phyloP scores from a whole-genome alignment of 1,284 basidiomycete species.

The Melanopsichium pennsylvanicum region DNA sequence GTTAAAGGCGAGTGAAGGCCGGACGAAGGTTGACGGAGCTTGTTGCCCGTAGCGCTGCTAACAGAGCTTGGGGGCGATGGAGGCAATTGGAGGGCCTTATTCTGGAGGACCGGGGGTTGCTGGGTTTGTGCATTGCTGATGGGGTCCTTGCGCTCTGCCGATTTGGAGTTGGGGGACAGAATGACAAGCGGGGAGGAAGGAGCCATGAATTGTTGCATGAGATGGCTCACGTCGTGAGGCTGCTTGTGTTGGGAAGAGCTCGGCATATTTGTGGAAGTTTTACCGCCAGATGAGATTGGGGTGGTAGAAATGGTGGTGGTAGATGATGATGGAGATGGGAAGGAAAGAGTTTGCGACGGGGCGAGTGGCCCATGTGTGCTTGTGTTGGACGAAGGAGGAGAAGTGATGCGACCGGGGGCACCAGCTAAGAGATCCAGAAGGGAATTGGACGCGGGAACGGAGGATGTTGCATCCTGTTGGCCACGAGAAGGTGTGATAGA shows the following conservation, averaged over 20 bases:
- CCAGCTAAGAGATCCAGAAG: conserved; percentile 40
- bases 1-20: conserved; percentile 12
- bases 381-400: conserved; percentile 14
- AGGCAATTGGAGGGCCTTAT: conserved; percentile 30
- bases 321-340: background rate
- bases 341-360: background rate
- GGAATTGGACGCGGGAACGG: conserved; percentile 22
- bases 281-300: too few relatives aligned
- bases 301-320: background rate
- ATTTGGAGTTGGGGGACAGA: conserved; percentile 1
- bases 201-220: conserved; percentile 36
- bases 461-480: background rate
- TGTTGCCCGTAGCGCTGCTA: conserved; percentile 18
- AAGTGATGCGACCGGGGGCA: conserved; percentile 27
- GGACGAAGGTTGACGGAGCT: conserved; percentile 8
- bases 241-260: conserved; percentile 1
- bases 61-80: conserved; percentile 37
- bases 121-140: background rate
- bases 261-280: conserved; percentile 3
- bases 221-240: conserved; percentile 9
- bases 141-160: background rate
- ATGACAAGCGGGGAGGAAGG: conserved; percentile 7
- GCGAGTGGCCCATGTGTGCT: too few relatives aligned
- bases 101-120: conserved; percentile 4
- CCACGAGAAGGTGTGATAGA: background rate